Evolutionary conservation across 139 green algal genomes (phyloP).

Genomic region (Chlamydomonas eustigma): DNA sequence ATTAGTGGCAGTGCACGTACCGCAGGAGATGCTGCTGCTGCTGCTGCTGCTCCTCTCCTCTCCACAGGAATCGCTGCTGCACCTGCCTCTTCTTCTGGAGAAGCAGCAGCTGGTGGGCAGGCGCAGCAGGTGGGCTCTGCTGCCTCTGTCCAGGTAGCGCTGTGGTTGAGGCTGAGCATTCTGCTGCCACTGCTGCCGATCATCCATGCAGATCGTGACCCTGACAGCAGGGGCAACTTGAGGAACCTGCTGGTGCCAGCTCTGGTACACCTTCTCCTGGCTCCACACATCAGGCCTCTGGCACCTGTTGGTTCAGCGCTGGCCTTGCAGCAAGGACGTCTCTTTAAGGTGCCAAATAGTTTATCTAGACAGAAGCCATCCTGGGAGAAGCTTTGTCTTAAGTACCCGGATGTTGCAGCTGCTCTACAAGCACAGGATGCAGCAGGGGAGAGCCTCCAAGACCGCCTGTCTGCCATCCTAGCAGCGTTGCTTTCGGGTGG

Average conservation of each 20-base stretch:
- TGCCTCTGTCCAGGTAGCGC: constrained; percentile 24
- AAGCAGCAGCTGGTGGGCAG: background rate
- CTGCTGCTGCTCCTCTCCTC: too few relatives aligned
- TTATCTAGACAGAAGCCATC: too few relatives aligned
- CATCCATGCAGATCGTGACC: constrained; percentile 33
- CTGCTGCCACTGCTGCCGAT: constrained; percentile 51
- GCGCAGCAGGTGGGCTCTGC: background rate
- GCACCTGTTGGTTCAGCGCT: background rate
- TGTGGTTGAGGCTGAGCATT: constrained; percentile 39
- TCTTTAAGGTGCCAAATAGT: too few relatives aligned
- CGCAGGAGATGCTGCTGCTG: too few relatives aligned
- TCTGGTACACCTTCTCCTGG: constrained; percentile 27
- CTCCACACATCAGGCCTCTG: constrained; percentile 4
- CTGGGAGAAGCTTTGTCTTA: background rate
- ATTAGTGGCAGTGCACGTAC: too few relatives aligned
- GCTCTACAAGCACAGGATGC: background rate
- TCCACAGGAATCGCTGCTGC: background rate
- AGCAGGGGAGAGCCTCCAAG: constrained; percentile 6
- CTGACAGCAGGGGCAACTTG: constrained; percentile 20
- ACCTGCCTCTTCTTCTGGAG: too few relatives aligned
- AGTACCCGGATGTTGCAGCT: background rate
- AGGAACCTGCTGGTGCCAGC: constrained; percentile 18
- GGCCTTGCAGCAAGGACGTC: too few relatives aligned
- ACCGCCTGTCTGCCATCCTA: background rate
- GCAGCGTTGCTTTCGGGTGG: background rate